Percentiles rank a stretch among this genome's conserved stretches.
Conservation (phyloP, 805 yeast species). For the Candida stauntonica region DNA sequence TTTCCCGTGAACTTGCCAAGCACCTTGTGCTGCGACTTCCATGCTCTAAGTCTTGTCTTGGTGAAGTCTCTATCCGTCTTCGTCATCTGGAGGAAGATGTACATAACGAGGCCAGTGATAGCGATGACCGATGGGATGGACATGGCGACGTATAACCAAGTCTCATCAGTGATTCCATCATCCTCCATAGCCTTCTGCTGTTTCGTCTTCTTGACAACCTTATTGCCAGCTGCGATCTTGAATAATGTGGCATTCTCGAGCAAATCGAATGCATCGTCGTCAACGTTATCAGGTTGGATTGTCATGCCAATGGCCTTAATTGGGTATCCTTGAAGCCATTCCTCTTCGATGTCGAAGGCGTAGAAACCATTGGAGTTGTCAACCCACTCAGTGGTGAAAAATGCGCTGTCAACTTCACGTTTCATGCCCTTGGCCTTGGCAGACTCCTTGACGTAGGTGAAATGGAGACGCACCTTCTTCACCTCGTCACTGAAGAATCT, state of each 20-base stretch:
- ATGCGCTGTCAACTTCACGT: slow-evolving; percentile 41
- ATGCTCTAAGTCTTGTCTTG: slow-evolving; percentile 33
- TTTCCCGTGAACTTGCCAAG: slow-evolving; percentile 36
- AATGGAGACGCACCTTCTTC: slow-evolving; percentile 60
- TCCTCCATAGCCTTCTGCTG: slow-evolving; percentile 39
- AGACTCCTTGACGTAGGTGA: slow-evolving; percentile 58
- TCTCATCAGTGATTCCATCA: slow-evolving; percentile 41
- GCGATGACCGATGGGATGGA: slow-evolving; percentile 65
- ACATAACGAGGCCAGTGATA: slow-evolving; percentile 58
- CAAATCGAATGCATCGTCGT: slow-evolving; percentile 63
- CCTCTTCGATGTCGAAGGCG: slow-evolving; percentile 56
- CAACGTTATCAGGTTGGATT: slow-evolving; percentile 65
- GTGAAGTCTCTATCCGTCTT: slow-evolving; percentile 52
- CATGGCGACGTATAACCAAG: slow-evolving; percentile 59
- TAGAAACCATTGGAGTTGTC: slow-evolving; percentile 54
- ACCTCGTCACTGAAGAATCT: slow-evolving; percentile 53
- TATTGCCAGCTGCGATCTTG: slow-evolving; percentile 33
- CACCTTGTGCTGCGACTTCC: slow-evolving; percentile 34
- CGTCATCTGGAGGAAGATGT: slow-evolving; percentile 55
- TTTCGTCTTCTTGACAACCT: slow-evolving; percentile 40
- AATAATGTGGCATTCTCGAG: slow-evolving; percentile 51
- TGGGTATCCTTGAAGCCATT: slow-evolving; percentile 46
- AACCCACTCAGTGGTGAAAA: slow-evolving; percentile 73
- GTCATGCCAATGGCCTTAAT: slow-evolving; percentile 43
- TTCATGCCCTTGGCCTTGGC: slow-evolving; percentile 53